A percentile compares a stretch with the other conserved stretches of the same genome.
These are phyloP conservation scores for Tilletia indica DNA, from an alignment of 1,284 basidiomycete genomes.

Conservation along the genomic window DNA sequence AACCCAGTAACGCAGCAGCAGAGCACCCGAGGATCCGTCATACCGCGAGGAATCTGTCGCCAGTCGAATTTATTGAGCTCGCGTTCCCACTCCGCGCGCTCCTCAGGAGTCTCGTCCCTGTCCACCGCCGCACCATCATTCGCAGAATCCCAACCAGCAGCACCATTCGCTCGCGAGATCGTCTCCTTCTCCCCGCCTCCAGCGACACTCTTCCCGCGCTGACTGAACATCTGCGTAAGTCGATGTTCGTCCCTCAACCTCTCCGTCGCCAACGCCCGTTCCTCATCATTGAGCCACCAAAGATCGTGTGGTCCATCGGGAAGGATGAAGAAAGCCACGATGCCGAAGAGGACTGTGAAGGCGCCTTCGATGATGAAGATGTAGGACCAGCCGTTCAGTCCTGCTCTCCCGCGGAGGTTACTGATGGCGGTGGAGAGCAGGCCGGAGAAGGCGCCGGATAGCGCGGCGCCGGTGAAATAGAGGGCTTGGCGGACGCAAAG, in stretches of 20 bases:
- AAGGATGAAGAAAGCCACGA: slow-evolving; percentile 35
- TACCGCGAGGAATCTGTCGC: slow-evolving; percentile 36
- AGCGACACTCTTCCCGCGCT: background rate
- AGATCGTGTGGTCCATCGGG: slow-evolving; percentile 40
- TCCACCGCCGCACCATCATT: background rate
- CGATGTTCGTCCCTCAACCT: slow-evolving; percentile 20
- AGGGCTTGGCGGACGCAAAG: slow-evolving; percentile 46
- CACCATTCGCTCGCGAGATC: background rate
- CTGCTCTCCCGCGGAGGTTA: slow-evolving; percentile 26
- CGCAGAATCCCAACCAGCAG: background rate
- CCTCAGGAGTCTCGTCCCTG: slow-evolving; percentile 12
- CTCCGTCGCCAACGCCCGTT: slow-evolving; percentile 35
- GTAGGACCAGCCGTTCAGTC: slow-evolving; percentile 39
- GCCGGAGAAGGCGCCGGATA: slow-evolving; percentile 46
- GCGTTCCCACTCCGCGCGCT: slow-evolving; percentile 13
- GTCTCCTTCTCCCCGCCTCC: background rate
- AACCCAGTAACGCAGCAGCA: slow-evolving; percentile 38
- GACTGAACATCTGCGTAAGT: background rate
- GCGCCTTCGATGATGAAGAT: slow-evolving; percentile 51
- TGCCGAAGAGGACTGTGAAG: slow-evolving; percentile 41
- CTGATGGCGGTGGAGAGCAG: slow-evolving; percentile 46
- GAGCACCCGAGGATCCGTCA: slow-evolving; percentile 35
- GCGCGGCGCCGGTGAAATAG: slow-evolving; percentile 47
- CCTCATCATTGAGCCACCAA: slow-evolving; percentile 37
- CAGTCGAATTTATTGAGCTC: slow-evolving; percentile 19